Conservation (phyloP, 192 early-diverging fungal species). For the Chytriomyces sp. region DNA sequence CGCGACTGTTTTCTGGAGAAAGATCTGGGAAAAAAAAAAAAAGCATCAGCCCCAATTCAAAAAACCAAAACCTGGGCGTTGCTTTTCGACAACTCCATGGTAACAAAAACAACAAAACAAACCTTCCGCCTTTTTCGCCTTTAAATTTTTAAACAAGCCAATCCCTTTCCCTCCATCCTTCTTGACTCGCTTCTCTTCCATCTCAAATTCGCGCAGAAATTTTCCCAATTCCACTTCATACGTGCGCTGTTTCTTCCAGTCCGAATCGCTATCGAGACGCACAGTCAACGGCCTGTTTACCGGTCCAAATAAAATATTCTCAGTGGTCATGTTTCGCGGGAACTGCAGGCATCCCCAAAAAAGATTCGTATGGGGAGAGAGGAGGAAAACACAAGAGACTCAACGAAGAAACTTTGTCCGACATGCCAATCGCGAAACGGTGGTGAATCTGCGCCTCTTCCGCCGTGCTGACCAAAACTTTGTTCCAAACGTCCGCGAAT, state of each 20-base stretch:
- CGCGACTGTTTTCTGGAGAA: slow-evolving; percentile 39
- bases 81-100: too few species aligned
- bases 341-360: too few species aligned
- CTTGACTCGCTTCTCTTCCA: slow-evolving; percentile 22
- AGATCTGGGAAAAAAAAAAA: neutral
- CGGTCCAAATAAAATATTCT: neutral
- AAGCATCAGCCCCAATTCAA: neutral
- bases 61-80: neutral
- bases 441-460: slow-evolving; percentile 30
- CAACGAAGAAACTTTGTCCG: slow-evolving; percentile 25
- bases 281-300: slow-evolving; percentile 2
- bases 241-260: slow-evolving; percentile 17
- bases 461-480: slow-evolving; percentile 16
- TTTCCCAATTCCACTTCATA: slow-evolving; percentile 27
- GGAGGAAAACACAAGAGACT: neutral
- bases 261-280: slow-evolving; percentile 18
- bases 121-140: slow-evolving; percentile 27
- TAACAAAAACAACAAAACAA: neutral
- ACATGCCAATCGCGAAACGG: slow-evolving; percentile 23
- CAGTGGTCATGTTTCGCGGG: too few species aligned
- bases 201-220: slow-evolving; percentile 10
- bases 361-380: too few species aligned
- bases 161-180: slow-evolving; percentile 19
- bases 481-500: slow-evolving; percentile 28
- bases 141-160: slow-evolving; percentile 22